Conservation (phyloP, 2,329 filamentous ascomycete species). For the Cordyceps militaris region DNA sequence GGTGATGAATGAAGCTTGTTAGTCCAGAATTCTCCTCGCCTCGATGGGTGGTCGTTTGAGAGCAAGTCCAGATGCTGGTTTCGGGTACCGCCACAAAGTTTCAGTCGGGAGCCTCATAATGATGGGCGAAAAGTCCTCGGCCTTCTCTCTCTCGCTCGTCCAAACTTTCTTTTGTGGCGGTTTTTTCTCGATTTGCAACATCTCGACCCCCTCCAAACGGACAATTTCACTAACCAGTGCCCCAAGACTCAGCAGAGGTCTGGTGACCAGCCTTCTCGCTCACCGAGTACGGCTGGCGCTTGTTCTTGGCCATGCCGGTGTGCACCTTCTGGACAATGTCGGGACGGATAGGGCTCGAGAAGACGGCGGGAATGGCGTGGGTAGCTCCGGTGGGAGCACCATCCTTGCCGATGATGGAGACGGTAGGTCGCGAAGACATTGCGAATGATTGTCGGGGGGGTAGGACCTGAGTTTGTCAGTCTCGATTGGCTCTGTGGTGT, state of each 20-base stretch:
- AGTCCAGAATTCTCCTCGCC: neutral
- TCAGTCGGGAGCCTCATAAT: neutral
- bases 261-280: constrained; percentile 99
- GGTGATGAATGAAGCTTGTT: constrained; percentile 12
- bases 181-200: neutral
- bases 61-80: neutral
- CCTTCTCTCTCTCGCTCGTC: neutral
- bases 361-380: constrained; percentile 91
- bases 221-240: constrained; percentile 74
- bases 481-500: neutral
- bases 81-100: neutral
- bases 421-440: constrained; percentile 96
- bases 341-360: constrained; percentile 93
- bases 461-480: constrained; percentile 24
- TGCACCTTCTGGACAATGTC: constrained; percentile 99
- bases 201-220: neutral
- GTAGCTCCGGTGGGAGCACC: constrained; percentile 85
- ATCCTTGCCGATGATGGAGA: constrained; percentile 95
- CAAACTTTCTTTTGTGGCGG: neutral
- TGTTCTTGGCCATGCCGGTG: constrained; percentile 99
- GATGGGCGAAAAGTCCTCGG: neutral
- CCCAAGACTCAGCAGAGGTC: constrained; percentile 99
- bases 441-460: constrained; percentile 34
- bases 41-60: neutral
- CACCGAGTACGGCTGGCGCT: constrained; percentile 97